These are phyloP conservation scores for Alternaria infectoria DNA, from an alignment of 2,329 filamentous ascomycete genomes.

Conservation along the genomic window DNA sequence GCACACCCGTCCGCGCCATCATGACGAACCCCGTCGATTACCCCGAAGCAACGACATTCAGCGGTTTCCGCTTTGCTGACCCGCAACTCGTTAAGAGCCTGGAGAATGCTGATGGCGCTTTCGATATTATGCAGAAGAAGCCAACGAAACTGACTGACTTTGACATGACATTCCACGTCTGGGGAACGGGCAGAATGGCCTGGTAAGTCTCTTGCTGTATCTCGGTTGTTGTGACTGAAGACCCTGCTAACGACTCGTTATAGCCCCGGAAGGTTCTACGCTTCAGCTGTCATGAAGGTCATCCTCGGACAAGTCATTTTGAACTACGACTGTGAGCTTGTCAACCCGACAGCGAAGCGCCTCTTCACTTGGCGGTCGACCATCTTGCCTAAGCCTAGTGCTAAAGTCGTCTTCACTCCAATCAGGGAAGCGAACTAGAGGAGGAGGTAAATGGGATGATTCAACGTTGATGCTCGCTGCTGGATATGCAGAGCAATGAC, in stretches of 20 bases:
- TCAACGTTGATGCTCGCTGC: background rate
- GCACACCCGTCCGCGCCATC: constrained; percentile 23
- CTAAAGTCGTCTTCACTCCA: constrained; percentile 16
- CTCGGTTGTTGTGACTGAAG: background rate
- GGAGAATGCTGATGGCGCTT: background rate
- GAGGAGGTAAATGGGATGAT: background rate
- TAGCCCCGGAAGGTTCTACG: constrained; percentile 23
- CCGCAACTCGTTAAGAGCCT: constrained; percentile 8
- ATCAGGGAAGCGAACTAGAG: background rate
- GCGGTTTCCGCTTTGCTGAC: constrained; percentile 27
- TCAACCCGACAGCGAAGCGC: constrained; percentile 9
- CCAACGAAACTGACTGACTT: constrained; percentile 19
- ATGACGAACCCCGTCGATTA: constrained; percentile 19
- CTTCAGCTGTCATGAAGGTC: constrained; percentile 23
- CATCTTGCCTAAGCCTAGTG: constrained; percentile 17
- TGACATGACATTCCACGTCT: constrained; percentile 20
- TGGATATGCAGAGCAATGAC: background rate
- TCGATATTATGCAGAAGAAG: constrained; percentile 11
- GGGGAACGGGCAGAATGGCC: constrained; percentile 25
- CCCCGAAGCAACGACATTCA: constrained; percentile 18
- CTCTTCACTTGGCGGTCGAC: constrained; percentile 21
- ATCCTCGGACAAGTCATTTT: constrained; percentile 18
- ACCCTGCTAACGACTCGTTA: background rate
- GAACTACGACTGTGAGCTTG: constrained; percentile 24
- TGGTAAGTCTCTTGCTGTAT: constrained; percentile 11